Conservation (phyloP, 2,329 filamentous ascomycete genomes). For the Colletotrichum paranaense region DNA sequence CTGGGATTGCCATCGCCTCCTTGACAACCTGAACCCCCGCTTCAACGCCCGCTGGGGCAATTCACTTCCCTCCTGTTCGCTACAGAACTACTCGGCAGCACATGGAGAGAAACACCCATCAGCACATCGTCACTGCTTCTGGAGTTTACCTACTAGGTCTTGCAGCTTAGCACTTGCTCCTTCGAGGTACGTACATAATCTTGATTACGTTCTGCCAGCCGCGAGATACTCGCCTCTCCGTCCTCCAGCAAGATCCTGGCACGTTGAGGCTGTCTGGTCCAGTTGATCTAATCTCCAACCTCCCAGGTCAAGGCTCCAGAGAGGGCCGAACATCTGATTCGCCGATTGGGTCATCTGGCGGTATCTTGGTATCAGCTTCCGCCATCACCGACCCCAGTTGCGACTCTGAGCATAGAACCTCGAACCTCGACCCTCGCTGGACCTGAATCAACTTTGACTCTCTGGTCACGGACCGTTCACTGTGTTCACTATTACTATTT, state of each 20-base stretch:
- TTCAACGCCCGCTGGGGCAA: conserved; percentile 4
- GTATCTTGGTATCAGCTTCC: conserved; percentile 32
- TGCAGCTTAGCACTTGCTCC: conserved; percentile 3
- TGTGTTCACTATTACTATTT: not conserved
- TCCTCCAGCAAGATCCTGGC: conserved; percentile 5
- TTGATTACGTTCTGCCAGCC: not conserved
- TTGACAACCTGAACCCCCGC: not conserved
- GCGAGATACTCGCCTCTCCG: not conserved
- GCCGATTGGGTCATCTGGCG: conserved; percentile 24
- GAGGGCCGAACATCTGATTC: conserved; percentile 11
- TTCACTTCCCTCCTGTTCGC: not conserved
- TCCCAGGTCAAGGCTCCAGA: conserved; percentile 19
- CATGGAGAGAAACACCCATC: not conserved
- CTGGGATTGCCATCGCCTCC: not conserved
- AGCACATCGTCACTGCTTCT: not conserved
- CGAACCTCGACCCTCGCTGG: not conserved
- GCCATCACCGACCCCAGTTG: conserved; percentile 27
- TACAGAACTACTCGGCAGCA: not conserved
- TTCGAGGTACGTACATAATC: conserved; percentile 21
- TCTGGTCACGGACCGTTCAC: not conserved
- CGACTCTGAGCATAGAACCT: conserved; percentile 1
- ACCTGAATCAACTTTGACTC: conserved; percentile 8
- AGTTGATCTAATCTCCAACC: conserved; percentile 35
- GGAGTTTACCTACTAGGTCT: no score
- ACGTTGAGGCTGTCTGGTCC: not conserved